Base-by-base conservation (phyloP, 1,139 yeast species). In the Entelexis sorbosivorans region DNA sequence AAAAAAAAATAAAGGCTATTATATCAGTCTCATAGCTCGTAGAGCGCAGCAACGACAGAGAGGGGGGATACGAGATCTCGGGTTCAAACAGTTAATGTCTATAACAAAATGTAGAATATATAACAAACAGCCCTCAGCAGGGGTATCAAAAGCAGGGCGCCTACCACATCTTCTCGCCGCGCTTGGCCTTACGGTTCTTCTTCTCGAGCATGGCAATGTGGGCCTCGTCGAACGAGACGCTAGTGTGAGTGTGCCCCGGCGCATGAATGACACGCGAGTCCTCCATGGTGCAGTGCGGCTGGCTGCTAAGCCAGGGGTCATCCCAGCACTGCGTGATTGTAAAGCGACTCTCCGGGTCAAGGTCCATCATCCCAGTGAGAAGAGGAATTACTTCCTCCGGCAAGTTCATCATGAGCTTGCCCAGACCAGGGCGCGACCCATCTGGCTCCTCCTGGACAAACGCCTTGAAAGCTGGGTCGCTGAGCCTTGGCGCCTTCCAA, bases 171-270 rank as follows among this genome's bases (percentile, higher is more conserved):
- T 65, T 68, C 53, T 67, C 70, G 52, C 63, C 59, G 31, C 61
- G 62, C 62, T 66, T 68, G 49, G 66, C 69, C 63, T 65, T 67
- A 53, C 63, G 64, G 58, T 67, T 69, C 58, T 66, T 68, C 72
- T 81, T 84, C 64, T 89, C 96, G 59, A 87, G 75, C 49, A 93
- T 84, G 16, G 96, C 96, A 68, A 89, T 89, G 66, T 89, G 97
- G 0, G 96, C 97, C 61, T 86, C 94, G 54, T 87, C 81, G 65
- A 86, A 95, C 61, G 87, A 95, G 49, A 89, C 96, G 60, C 79
- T 79, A 1, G 96, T 85, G 64, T 89, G 97, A 43, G 73, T 75
- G 64, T 89, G 97, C 62, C 78, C 81, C 16, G 65, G 60, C 22
- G 64, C 61, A 28, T 66, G 58, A 38, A 68, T 62, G 1, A 72